Base-by-base conservation (phyloP, 106 monocot genomes). In the Gastrodia elata region DNA sequence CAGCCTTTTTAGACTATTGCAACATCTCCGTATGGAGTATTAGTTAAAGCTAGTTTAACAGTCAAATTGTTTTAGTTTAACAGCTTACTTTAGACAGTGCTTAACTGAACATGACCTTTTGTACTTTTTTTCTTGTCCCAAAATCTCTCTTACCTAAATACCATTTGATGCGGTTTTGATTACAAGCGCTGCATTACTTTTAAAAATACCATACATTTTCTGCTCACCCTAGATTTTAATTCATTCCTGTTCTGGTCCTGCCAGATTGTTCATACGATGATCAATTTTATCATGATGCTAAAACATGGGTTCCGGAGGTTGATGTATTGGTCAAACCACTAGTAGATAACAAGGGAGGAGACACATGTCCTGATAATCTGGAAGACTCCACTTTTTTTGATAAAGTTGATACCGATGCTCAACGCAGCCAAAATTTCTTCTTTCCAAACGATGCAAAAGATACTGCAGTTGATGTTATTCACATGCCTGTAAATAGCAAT, bases 381-480 rank as follows among this genome's bases (percentile, higher is more conserved):
- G n/a, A n/a, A n/a, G n/a, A n/a, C n/a, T n/a, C n/a, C n/a, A n/a
- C n/a, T n/a, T n/a, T n/a, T n/a, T n/a, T n/a, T n/a, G n/a, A n/a
- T n/a, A n/a, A n/a, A n/a, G n/a, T n/a, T n/a, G n/a, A n/a, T n/a
- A n/a, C n/a, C n/a, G n/a, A n/a, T n/a, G n/a, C n/a, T n/a, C n/a
- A n/a, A n/a, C n/a, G n/a, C n/a, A n/a, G n/a, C n/a, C n/a, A n/a
- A n/a, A n/a, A n/a, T n/a, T n/a, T n/a, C n/a, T n/a, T n/a, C n/a
- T n/a, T n/a, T n/a, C n/a, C n/a, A n/a, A n/a, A n/a, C n/a, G n/a
- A n/a, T n/a, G n/a, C n/a, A n/a, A n/a, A n/a, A n/a, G n/a, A n/a
- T n/a, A n/a, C n/a, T n/a, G n/a, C n/a, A n/a, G 55, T 56, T 24
- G 56, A 77, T 34, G 11, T 37, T 64, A 22, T 39, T 55, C 82